Evolutionary conservation across 2,329 filamentous ascomycete genomes (phyloP).

Genomic region (Botrytis medusae): DNA sequence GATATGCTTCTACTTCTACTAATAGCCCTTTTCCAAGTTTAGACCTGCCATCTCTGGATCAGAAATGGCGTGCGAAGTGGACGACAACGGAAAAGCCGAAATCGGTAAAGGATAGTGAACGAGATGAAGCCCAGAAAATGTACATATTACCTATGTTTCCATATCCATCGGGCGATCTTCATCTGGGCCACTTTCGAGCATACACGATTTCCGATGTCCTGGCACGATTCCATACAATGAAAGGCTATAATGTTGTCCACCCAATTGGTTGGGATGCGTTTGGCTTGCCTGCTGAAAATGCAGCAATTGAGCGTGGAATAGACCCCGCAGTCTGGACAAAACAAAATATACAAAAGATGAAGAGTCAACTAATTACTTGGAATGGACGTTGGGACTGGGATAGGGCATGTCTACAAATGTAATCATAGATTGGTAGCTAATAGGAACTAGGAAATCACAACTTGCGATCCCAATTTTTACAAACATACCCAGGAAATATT

Average conservation of each 20-base stretch:
- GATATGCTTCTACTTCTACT: slow-evolving; percentile 1
- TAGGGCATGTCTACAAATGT: slow-evolving; percentile 55
- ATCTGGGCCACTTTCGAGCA: slow-evolving; percentile 83
- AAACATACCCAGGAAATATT: slow-evolving; percentile 88
- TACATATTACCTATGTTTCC: slow-evolving; percentile 93
- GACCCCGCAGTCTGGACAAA: slow-evolving; percentile 77
- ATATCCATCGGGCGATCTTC: slow-evolving; percentile 83
- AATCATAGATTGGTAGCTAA: slow-evolving; percentile 24
- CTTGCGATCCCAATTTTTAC: slow-evolving; percentile 83
- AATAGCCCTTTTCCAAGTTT: slow-evolving; percentile 17
- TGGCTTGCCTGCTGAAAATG: slow-evolving; percentile 87
- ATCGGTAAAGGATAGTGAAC: background rate
- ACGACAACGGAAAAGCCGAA: background rate
- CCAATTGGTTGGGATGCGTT: slow-evolving; percentile 98
- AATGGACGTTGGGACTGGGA: slow-evolving; percentile 84
- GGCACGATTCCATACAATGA: slow-evolving; percentile 72
- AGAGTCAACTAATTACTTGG: slow-evolving; percentile 74
- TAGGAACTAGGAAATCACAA: slow-evolving; percentile 69
- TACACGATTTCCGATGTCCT: slow-evolving; percentile 90
- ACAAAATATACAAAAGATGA: slow-evolving; percentile 81
- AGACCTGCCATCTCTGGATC: slow-evolving; percentile 32
- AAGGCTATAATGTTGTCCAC: slow-evolving; percentile 72
- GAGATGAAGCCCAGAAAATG: slow-evolving; percentile 40
- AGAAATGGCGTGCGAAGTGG: slow-evolving; percentile 37
- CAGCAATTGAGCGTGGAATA: slow-evolving; percentile 78